A percentile compares a stretch with the other conserved stretches of the same genome.
These are phyloP conservation scores for Flaveria sonorensis DNA, from an alignment of 129 eudicot genomes.

Conservation along the genomic window DNA sequence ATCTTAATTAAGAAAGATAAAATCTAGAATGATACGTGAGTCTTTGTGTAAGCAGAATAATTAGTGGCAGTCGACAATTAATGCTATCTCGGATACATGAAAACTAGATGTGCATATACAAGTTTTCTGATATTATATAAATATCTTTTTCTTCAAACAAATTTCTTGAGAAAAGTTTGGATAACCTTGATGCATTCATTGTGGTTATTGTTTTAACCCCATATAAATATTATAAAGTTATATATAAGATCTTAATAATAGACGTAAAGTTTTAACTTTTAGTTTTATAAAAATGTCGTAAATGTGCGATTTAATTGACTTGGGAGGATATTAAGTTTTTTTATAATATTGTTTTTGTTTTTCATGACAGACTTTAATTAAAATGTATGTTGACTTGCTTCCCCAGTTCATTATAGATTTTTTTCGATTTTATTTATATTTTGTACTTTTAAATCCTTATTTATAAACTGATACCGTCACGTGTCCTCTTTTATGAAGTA, in stretches of 20 bases:
- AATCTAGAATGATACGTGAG: neutral
- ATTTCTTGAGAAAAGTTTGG: too few species aligned
- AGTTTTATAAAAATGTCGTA: neutral
- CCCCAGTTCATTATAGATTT: conserved; percentile 38
- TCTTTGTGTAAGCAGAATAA: neutral
- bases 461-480: too few species aligned
- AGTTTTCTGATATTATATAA: too few species aligned
- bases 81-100: neutral
- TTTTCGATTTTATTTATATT: neutral
- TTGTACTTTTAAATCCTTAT: neutral
- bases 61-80: conserved; percentile 1
- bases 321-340: neutral
- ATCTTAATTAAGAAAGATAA: neutral
- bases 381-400: conserved; percentile 45
- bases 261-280: neutral
- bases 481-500: too few species aligned
- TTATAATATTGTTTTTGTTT: neutral
- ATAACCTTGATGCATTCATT: too few species aligned
- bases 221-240: neutral
- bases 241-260: neutral
- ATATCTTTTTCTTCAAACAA: too few species aligned
- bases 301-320: neutral
- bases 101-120: too few species aligned
- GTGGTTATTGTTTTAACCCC: neutral
- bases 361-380: conserved; percentile 34